Conservation (phyloP, 108 stramenopile genomes). For the Cyclotella cryptica region DNA sequence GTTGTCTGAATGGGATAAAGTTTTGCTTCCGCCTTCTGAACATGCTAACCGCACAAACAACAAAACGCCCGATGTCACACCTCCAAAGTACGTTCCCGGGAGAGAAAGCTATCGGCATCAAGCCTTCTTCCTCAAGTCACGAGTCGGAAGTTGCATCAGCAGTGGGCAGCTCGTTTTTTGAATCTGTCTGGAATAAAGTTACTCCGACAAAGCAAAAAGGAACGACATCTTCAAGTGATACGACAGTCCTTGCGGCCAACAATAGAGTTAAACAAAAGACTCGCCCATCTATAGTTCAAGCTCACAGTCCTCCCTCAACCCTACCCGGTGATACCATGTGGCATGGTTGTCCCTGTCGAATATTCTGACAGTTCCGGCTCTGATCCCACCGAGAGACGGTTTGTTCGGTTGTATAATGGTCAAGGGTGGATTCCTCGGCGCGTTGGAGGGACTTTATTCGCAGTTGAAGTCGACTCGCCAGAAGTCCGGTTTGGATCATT, state of each 20-base stretch:
- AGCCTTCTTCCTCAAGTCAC: slow-evolving; percentile 23
- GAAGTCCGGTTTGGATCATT: slow-evolving; percentile 83
- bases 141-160: slow-evolving; percentile 44
- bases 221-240: background rate
- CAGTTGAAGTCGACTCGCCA: slow-evolving; percentile 55
- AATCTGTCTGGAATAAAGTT: slow-evolving; percentile 53
- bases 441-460: slow-evolving; percentile 26
- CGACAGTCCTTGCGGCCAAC: background rate
- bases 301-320: slow-evolving; percentile 6
- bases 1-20: slow-evolving; percentile 60
- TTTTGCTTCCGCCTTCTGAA: slow-evolving; percentile 66
- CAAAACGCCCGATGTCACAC: slow-evolving; percentile 9
- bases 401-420: slow-evolving; percentile 70
- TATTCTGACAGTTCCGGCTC: slow-evolving; percentile 31
- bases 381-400: slow-evolving; percentile 31
- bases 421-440: slow-evolving; percentile 86
- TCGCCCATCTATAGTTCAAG: slow-evolving; percentile 15
- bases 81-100: slow-evolving; percentile 11
- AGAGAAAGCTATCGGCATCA: slow-evolving; percentile 11
- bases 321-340: slow-evolving; percentile 70
- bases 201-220: slow-evolving; percentile 50
- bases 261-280: slow-evolving; percentile 3
- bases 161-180: slow-evolving; percentile 44
- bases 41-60: slow-evolving; percentile 17
- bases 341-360: slow-evolving; percentile 76